Base-by-base conservation (phyloP, 2,329 filamentous ascomycete genomes). In the Aulographum hederae region DNA sequence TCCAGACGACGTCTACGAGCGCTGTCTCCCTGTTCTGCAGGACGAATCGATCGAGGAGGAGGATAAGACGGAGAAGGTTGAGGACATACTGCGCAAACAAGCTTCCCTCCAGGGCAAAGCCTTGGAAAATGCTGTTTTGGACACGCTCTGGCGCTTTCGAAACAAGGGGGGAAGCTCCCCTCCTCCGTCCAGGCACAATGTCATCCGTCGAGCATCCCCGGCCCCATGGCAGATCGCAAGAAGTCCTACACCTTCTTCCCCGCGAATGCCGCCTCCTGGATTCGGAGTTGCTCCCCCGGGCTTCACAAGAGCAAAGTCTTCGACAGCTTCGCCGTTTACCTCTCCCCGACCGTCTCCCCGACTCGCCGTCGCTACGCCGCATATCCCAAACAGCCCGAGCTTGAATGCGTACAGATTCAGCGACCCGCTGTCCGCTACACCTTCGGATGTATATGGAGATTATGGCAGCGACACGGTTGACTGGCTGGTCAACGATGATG, bases 321-420 rank as follows among this genome's bases (percentile, higher is more conserved):
- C 65, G 11, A 75, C 73, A 19, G 79, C 74, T 8, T 95, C 86
- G 23, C 89, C 89, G 1, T 95, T 95, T 53, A 82, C 79, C 23
- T 95, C 86, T 6, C 89, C 89, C 18, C 77, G 85, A 32, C 85
- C 89, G 10, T 95, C 86, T 11, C 89, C 89, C 18, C 74, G 86
- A 40, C 72, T 95, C 33, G 82, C 82, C 27, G 28, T 92, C 49
- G 82, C 84, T 6, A 86, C 81, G 30, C 89, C 89, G 16, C 70
- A 69, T 32, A 93, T 95, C 44, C 89, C 89, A 4, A 82, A 95
- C 53, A 94, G 85, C 44, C 89, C 89, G 25, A 92, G 70, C 48
- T 58, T 95, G 39, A 94, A 92, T 57, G 82, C 85, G 33, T 98
- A 95, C 57, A 82, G 93, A 53, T 94, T 94, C 56, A 86, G 73